A percentile compares a stretch with the other conserved stretches of the same genome.
phyloP scores from a whole-genome alignment of 2,329 filamentous ascomycete genomes.

The Colletotrichum falcatum region DNA sequence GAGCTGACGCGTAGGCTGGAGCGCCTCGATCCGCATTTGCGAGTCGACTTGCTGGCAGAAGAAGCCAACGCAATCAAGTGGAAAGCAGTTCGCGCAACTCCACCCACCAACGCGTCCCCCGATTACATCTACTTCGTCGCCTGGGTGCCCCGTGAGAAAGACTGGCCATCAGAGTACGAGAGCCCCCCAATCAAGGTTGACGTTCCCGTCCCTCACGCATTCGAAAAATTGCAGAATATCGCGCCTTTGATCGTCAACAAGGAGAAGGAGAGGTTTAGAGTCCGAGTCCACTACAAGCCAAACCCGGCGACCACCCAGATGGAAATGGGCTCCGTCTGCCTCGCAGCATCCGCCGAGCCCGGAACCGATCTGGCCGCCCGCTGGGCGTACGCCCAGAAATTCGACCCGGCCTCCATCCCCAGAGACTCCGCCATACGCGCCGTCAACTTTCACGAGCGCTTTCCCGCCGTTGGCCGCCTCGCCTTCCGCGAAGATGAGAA shows the following conservation, averaged over 20 bases:
- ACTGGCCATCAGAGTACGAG: background rate
- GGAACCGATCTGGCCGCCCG: background rate
- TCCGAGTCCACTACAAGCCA: background rate
- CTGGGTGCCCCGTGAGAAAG: background rate
- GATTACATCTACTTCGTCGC: slow-evolving; percentile 9
- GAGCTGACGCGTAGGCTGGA: background rate
- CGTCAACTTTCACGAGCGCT: slow-evolving; percentile 11
- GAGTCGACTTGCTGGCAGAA: background rate
- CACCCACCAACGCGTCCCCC: background rate
- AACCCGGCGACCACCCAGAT: slow-evolving; percentile 11
- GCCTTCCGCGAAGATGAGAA: background rate
- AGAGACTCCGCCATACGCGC: background rate
- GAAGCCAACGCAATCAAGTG: background rate
- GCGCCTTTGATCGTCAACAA: background rate
- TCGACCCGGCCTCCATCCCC: background rate
- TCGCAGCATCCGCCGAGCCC: background rate
- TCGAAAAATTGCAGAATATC: background rate
- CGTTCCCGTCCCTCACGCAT: background rate
- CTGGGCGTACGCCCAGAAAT: slow-evolving; percentile 21
- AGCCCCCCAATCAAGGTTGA: background rate
- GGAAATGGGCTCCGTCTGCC: slow-evolving; percentile 15
- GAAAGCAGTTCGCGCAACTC: slow-evolving; percentile 8
- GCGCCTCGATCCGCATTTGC: background rate
- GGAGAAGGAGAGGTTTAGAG: background rate
- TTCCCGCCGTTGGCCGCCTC: slow-evolving; percentile 1